phyloP scores from a whole-genome alignment of 495 filamentous ascomycete species.

The Jackrogersella minutella region DNA sequence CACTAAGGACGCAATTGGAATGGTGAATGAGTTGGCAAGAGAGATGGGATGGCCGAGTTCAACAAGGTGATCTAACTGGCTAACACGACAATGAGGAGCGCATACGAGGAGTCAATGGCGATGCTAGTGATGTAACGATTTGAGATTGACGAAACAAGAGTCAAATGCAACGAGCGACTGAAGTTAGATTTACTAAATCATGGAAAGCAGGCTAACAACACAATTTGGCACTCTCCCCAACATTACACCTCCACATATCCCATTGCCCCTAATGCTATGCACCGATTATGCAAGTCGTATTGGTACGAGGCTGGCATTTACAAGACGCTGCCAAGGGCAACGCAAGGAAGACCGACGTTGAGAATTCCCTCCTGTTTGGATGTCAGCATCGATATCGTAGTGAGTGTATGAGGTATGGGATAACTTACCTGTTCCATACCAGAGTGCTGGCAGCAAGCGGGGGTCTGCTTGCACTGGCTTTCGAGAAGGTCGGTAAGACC shows the following conservation, averaged over 20 bases:
- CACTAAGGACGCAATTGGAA: no score
- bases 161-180: conserved; percentile 40
- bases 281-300: conserved; percentile 32
- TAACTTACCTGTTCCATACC: conserved; percentile 47
- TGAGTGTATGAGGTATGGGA: no score
- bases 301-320: conserved; percentile 46
- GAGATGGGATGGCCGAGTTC: no score
- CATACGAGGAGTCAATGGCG: no score
- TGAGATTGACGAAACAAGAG: not conserved
- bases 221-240: conserved; percentile 41
- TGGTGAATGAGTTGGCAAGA: no score
- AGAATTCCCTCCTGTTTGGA: conserved; percentile 48
- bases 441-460: conserved; percentile 61
- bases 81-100: no score
- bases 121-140: no score
- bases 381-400: conserved; percentile 20
- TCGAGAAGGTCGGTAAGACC: conserved; percentile 56
- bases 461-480: conserved; percentile 62
- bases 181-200: conserved; percentile 44
- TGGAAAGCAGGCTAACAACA: conserved; percentile 40
- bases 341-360: conserved; percentile 58
- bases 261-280: conserved; percentile 38
- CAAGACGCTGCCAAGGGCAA: conserved; percentile 60
- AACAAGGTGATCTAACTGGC: no score
- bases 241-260: conserved; percentile 45